phyloP scores from a whole-genome alignment of 169 alveolate species.

The Babesia divergens region DNA sequence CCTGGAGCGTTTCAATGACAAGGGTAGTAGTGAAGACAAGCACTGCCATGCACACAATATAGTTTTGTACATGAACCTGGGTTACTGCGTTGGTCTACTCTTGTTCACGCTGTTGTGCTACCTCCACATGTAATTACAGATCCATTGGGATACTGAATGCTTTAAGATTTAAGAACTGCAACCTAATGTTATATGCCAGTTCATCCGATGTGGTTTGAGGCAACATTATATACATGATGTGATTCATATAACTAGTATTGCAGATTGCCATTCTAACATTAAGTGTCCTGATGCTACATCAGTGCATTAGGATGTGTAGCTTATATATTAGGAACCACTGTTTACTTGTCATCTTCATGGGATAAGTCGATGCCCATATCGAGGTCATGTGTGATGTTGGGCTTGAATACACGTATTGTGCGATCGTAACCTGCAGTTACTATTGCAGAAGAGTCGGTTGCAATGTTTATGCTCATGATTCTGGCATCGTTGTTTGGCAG shows the following conservation, averaged over 20 bases:
- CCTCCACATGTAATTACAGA: not conserved
- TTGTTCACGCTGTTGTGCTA: not conserved
- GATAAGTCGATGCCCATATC: conserved; percentile 10
- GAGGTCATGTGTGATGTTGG: conserved; percentile 13
- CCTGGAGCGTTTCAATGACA: conserved; percentile 7
- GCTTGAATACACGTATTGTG: conserved; percentile 70
- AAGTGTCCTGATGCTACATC: not conserved
- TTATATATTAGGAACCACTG: not conserved
- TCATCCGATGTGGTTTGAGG: too few relatives aligned
- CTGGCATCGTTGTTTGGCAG: conserved; percentile 68
- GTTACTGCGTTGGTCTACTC: conserved; percentile 12
- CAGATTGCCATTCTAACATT: too few relatives aligned
- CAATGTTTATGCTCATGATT: conserved; percentile 68
- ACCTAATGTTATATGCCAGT: too few relatives aligned
- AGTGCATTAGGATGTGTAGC: too few relatives aligned
- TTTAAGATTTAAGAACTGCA: too few relatives aligned
- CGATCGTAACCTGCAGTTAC: conserved; percentile 77
- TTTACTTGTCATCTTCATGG: not conserved
- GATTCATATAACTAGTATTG: too few relatives aligned
- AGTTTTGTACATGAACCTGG: conserved; percentile 16
- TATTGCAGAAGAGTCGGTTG: conserved; percentile 70
- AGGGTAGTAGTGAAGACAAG: not conserved
- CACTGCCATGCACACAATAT: not conserved
- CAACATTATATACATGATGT: too few relatives aligned
- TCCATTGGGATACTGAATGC: too few relatives aligned